Evolutionary conservation across 2,329 filamentous ascomycete genomes (phyloP).

Genomic region (Penicillium sp.): DNA sequence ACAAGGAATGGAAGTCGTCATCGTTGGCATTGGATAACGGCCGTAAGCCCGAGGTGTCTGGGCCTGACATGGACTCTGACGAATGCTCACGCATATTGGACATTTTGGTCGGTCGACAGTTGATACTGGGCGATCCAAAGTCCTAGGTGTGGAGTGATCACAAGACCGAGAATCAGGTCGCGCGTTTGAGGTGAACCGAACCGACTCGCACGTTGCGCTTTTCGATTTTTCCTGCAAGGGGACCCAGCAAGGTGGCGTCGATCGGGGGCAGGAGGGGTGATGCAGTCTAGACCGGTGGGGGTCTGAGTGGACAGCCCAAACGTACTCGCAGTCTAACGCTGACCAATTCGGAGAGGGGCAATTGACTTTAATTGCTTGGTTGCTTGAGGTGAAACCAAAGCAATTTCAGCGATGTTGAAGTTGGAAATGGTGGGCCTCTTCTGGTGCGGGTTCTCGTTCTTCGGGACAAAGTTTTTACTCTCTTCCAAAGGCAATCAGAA

Average conservation of each 20-base stretch:
- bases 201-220: slow-evolving; percentile 1
- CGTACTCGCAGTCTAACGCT: too few species aligned
- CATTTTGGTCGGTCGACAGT: slow-evolving; percentile 16
- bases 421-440: too few species aligned
- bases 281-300: slow-evolving; percentile 19
- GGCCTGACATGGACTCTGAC: slow-evolving; percentile 25
- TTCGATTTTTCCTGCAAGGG: slow-evolving; percentile 11
- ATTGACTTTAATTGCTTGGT: too few species aligned
- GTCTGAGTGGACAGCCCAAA: background rate
- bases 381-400: too few species aligned
- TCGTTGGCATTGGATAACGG: slow-evolving; percentile 29
- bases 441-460: too few species aligned
- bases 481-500: slow-evolving; percentile 11
- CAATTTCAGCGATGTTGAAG: too few species aligned
- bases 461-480: background rate
- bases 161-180: slow-evolving; percentile 7
- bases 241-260: slow-evolving; percentile 16
- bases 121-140: background rate
- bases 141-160: slow-evolving; percentile 1
- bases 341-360: too few species aligned
- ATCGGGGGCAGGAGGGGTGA: slow-evolving; percentile 13
- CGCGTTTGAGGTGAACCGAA: slow-evolving; percentile 1
- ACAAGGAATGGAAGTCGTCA: slow-evolving; percentile 16
- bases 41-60: slow-evolving; percentile 22
- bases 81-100: slow-evolving; percentile 25